A percentile compares a stretch with the other conserved stretches of the same genome.
phyloP scores from a whole-genome alignment of 2,329 filamentous ascomycete genomes.

The Penicillium palitans region DNA sequence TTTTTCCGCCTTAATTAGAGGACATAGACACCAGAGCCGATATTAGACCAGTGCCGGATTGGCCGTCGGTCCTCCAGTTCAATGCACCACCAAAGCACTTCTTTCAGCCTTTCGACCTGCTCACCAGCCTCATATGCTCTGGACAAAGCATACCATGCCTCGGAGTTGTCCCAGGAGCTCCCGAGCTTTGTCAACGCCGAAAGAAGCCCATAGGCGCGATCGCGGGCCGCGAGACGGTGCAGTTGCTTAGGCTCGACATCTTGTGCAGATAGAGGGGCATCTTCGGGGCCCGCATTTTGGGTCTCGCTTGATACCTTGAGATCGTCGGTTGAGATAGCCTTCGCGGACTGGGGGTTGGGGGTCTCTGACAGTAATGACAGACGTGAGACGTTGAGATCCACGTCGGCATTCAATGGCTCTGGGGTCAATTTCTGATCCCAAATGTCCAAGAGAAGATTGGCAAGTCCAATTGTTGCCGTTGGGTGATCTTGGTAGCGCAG shows the following conservation, averaged over 20 bases:
- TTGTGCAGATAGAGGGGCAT: constrained; percentile 24
- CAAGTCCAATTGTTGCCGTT: constrained; percentile 75
- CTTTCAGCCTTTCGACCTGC: constrained; percentile 82
- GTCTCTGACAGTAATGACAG: constrained; percentile 27
- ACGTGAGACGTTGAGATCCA: constrained; percentile 30
- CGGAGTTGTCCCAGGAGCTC: constrained; percentile 82
- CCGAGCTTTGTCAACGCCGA: constrained; percentile 82
- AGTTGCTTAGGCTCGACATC: constrained; percentile 64
- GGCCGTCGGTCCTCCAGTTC: constrained; percentile 85
- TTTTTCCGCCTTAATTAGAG: constrained; percentile 43
- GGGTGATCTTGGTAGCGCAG: constrained; percentile 78
- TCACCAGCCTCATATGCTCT: constrained; percentile 84
- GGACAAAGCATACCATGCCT: constrained; percentile 89
- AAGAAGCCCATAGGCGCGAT: constrained; percentile 82
- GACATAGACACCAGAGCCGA: constrained; percentile 68
- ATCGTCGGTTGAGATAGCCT: constrained; percentile 26
- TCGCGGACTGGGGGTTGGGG: constrained; percentile 22
- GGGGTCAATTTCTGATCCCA: constrained; percentile 58
- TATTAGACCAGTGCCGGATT: constrained; percentile 73
- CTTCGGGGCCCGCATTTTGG: constrained; percentile 4
- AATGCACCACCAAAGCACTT: constrained; percentile 96
- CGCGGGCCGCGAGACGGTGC: constrained; percentile 83
- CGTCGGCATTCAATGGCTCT: constrained; percentile 34
- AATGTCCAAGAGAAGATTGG: constrained; percentile 81
- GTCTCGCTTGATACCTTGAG: constrained; percentile 15